phyloP scores from a whole-genome alignment of 257 asterid genomes.

The Capsicum rhomboideum region DNA sequence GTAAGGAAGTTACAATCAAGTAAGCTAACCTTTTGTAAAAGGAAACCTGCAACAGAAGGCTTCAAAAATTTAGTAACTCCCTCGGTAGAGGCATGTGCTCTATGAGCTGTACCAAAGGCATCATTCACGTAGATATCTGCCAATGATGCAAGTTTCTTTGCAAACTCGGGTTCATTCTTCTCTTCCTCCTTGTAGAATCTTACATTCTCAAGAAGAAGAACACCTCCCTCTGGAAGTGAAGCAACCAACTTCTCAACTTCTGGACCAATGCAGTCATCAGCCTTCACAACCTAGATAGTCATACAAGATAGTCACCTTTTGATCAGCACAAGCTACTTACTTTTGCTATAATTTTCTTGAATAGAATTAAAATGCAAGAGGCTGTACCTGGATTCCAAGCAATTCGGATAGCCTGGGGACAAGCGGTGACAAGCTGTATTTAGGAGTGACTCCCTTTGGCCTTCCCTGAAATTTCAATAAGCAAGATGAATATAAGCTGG shows the following conservation, averaged over 20 bases:
- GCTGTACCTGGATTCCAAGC: slow-evolving; percentile 57
- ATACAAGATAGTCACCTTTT: not conserved
- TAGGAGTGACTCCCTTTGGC: slow-evolving; percentile 35
- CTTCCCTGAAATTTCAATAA: slow-evolving; percentile 25
- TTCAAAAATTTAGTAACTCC: slow-evolving; percentile 80
- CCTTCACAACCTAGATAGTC: slow-evolving; percentile 60
- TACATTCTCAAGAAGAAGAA: slow-evolving; percentile 82
- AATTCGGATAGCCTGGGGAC: slow-evolving; percentile 68
- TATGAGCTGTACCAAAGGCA: slow-evolving; percentile 92
- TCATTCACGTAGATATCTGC: slow-evolving; percentile 82
- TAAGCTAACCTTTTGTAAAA: slow-evolving; percentile 61
- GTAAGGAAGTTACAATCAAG: not conserved
- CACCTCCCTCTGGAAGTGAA: slow-evolving; percentile 61
- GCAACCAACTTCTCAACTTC: slow-evolving; percentile 77
- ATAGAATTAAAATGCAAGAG: not conserved
- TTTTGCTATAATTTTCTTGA: not conserved
- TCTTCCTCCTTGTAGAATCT: slow-evolving; percentile 93
- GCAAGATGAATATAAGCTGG: not conserved
- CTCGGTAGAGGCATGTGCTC: slow-evolving; percentile 92
- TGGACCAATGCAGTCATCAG: slow-evolving; percentile 81
- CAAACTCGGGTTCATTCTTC: slow-evolving; percentile 82
- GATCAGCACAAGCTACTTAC: not conserved
- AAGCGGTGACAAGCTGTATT: slow-evolving; percentile 29
- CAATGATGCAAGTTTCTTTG: slow-evolving; percentile 78
- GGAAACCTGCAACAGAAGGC: slow-evolving; percentile 93